Evolutionary conservation across 208 protist genomes (phyloP), one percentile per base, ranked within the genome.

Genomic region (Wallacemonas rigidus): DNA sequence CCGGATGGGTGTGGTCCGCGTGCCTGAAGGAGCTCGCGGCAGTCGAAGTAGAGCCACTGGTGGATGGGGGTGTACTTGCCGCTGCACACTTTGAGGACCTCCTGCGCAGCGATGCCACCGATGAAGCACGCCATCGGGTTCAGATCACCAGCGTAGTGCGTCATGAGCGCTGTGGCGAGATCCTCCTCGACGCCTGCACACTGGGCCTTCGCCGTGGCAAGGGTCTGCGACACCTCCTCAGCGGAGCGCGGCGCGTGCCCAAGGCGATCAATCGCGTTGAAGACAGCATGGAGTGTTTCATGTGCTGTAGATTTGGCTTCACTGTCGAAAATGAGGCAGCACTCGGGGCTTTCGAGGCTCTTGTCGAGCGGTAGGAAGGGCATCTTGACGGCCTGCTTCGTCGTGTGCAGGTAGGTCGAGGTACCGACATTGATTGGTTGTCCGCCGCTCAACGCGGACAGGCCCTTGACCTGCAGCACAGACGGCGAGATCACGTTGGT

Each of bases 1-100:
- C 63, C 60, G 17, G 62, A 44, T 8, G 70, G 55, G 44, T 41
- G 40, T 41, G 36, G 26, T 1, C 56, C 17, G 57, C 83, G 82
- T 41, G 74, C 78, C 55, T 85, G 70, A 40, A 98, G 80, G 55
- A 95, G 53, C 77, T 99, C 98, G 9, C 97, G 77, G 35, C 83
- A 86, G 72, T 99, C 98, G 79, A 98, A 99, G 85, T 98, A 99
- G 14, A 98, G 45, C 92, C 92, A 99, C 75, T 98, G 98, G 26
- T 92, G 75, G n/a, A 99, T 73, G 6, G 98, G 98, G 1, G 90
- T 94, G 80, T 98, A 99, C 88, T 99, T 99, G 36, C 95, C 95
- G 54, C 92, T 95, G 73, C 91, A 82, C 41, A 94, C 79, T 85
- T 99, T 99, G 53, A 99, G 77, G 40, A 93, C 92, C 75, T 99